Conservation (phyloP, 2,329 filamentous ascomycete species). For the Neofusicoccum ribis region DNA sequence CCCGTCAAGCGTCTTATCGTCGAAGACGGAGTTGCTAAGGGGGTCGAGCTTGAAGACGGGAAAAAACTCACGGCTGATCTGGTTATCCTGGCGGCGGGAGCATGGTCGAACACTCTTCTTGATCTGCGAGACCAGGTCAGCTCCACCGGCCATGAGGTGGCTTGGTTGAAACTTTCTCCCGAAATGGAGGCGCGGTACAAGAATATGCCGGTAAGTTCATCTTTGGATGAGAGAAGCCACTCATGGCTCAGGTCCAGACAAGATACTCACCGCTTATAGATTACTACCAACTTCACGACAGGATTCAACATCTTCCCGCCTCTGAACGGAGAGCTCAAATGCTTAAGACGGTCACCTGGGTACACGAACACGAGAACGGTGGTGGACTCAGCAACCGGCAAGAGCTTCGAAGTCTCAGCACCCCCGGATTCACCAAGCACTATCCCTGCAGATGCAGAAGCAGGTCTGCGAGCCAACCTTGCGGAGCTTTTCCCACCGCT, state of each 20-base stretch:
- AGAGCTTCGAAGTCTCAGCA: conserved; percentile 1
- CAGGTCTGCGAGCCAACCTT: conserved; percentile 5
- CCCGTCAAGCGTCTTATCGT: not conserved
- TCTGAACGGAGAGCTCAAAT: conserved; percentile 18
- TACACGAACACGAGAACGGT: conserved; percentile 12
- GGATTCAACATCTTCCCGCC: conserved; percentile 21
- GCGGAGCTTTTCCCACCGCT: conserved; percentile 23
- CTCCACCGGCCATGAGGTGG: conserved; percentile 15
- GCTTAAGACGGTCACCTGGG: conserved; percentile 11
- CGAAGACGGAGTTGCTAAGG: conserved; percentile 34
- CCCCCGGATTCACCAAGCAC: conserved; percentile 13
- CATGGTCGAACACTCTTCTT: conserved; percentile 78
- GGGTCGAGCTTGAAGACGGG: conserved; percentile 57
- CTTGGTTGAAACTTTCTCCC: conserved; percentile 15
- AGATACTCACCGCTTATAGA: not conserved
- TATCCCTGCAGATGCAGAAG: conserved; percentile 16
- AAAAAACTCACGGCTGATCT: conserved; percentile 64
- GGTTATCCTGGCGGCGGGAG: conserved; percentile 78
- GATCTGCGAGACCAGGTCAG: conserved; percentile 55
- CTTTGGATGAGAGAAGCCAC: not conserved
- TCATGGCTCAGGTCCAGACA: too few relatives aligned
- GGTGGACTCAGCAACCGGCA: not conserved
- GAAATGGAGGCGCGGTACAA: conserved; percentile 13
- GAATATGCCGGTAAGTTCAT: conserved; percentile 15
- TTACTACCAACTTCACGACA: conserved; percentile 18